phyloP scores from a whole-genome alignment of 805 yeast genomes.

The Nakazawaea wickerhamii region DNA sequence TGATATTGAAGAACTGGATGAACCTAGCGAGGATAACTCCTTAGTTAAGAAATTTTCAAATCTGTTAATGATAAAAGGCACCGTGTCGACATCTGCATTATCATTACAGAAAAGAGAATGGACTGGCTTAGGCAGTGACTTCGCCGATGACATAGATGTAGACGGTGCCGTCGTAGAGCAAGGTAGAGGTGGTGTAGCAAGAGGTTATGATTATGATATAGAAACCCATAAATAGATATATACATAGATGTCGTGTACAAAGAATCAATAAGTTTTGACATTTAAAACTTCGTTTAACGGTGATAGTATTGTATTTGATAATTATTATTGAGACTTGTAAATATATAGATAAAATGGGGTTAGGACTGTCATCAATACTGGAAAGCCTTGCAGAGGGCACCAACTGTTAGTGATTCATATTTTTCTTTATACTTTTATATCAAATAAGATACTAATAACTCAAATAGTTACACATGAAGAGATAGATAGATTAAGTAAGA shows the following conservation, averaged over 20 bases:
- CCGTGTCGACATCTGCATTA: slow-evolving; percentile 85
- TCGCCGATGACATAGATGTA: slow-evolving; percentile 36
- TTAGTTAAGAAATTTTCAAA: slow-evolving; percentile 54
- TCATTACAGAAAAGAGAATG: slow-evolving; percentile 67
- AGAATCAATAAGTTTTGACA: too few relatives aligned
- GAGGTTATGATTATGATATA: slow-evolving; percentile 62
- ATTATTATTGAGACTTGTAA: neutral
- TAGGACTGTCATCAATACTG: slow-evolving; percentile 36
- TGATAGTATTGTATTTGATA: too few relatives aligned
- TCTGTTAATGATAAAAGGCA: slow-evolving; percentile 60
- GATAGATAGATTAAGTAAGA: slow-evolving; percentile 81
- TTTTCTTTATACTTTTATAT: neutral
- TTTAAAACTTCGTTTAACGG: too few relatives aligned
- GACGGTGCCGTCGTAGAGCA: slow-evolving; percentile 80
- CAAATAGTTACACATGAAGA: slow-evolving; percentile 71
- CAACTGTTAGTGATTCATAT: slow-evolving; percentile 42
- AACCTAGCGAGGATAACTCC: slow-evolving; percentile 27
- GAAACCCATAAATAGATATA: slow-evolving; percentile 10
- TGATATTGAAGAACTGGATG: slow-evolving; percentile 40
- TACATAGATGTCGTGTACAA: too few relatives aligned
- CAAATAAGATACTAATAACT: neutral
- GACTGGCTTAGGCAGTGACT: slow-evolving; percentile 92
- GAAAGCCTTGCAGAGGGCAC: slow-evolving; percentile 78
- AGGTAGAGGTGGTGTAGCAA: slow-evolving; percentile 84
- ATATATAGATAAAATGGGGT: slow-evolving; percentile 25